These are phyloP conservation scores for Pseudogymnoascus sp. DNA, from an alignment of 2,329 filamentous ascomycete genomes.

Conservation along the genomic window DNA sequence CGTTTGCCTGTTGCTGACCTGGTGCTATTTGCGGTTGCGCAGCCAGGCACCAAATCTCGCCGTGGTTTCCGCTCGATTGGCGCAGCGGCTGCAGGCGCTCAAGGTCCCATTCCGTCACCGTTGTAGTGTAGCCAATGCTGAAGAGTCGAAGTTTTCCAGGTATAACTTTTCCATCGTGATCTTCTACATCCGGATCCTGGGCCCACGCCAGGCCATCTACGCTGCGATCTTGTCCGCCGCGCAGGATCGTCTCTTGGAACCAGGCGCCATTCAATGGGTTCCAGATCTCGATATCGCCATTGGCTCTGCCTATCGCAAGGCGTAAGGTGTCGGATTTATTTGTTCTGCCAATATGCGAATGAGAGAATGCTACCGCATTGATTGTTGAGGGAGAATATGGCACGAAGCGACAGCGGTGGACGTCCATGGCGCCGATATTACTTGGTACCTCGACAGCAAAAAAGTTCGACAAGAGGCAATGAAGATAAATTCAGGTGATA, in stretches of 20 bases:
- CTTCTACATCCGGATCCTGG: constrained; percentile 68
- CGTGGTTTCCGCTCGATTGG: constrained; percentile 85
- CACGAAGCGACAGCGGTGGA: constrained; percentile 95
- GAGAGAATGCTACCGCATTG: constrained; percentile 90
- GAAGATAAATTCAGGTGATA: constrained; percentile 11
- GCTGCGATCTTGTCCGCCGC: constrained; percentile 74
- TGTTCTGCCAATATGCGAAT: constrained; percentile 49
- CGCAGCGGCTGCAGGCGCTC: constrained; percentile 67
- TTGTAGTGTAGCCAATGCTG: constrained; percentile 89
- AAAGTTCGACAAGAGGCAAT: constrained; percentile 12
- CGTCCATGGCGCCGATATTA: constrained; percentile 59
- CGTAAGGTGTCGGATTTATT: constrained; percentile 55
- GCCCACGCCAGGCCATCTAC: constrained; percentile 91
- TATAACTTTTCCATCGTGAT: constrained; percentile 52
- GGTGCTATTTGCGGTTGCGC: constrained; percentile 56
- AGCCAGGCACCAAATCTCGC: constrained; percentile 93
- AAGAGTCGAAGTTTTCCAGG: constrained; percentile 78
- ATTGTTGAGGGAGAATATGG: constrained; percentile 86
- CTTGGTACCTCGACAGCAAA: constrained; percentile 10
- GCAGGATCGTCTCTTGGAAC: constrained; percentile 83
- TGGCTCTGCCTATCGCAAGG: constrained; percentile 82
- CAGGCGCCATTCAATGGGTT: constrained; percentile 69
- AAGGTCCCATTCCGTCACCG: constrained; percentile 92
- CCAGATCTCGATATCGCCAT: constrained; percentile 97
- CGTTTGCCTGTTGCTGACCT: constrained; percentile 24